Evolutionary conservation across 345 rosid genomes (phyloP).

Genomic region (Pugionium cornutum): DNA sequence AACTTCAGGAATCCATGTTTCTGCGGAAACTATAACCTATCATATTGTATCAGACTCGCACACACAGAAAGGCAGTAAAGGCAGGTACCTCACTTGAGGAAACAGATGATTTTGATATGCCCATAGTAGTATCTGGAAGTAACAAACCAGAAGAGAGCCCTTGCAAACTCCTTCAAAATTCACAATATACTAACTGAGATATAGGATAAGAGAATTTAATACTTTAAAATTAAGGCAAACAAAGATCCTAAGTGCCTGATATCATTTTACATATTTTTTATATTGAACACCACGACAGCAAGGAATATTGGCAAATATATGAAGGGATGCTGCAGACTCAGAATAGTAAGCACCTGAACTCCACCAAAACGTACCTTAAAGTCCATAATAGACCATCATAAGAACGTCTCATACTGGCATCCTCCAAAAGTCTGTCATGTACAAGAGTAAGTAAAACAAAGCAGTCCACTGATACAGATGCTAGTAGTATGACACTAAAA

Average conservation of each 20-base stretch:
- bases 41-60: constrained; percentile 19
- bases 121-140: constrained; percentile 44
- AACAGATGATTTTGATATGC: constrained; percentile 44
- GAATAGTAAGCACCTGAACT: constrained; percentile 22
- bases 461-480: constrained; percentile 16
- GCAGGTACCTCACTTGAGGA: constrained; percentile 45
- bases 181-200: constrained; percentile 16
- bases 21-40: constrained; percentile 16
- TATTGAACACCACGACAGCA: constrained; percentile 7
- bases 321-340: constrained; percentile 18
- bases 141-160: constrained; percentile 53
- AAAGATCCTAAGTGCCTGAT: constrained; percentile 11
- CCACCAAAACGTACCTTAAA: constrained; percentile 59
- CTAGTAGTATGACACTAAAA: constrained; percentile 14
- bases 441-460: constrained; percentile 22
- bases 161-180: constrained; percentile 73
- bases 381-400: constrained; percentile 93
- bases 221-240: constrained; percentile 15
- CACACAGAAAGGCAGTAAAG: constrained; percentile 26
- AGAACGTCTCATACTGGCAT: constrained; percentile 65
- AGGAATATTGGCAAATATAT: constrained; percentile 10
- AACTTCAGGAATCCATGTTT: constrained; percentile 11
- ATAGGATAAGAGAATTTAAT: constrained; percentile 24
- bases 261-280: constrained; percentile 1
- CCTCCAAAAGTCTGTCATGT: constrained; percentile 71